phyloP scores from a whole-genome alignment of 176 grass and related monocot genomes.

The Aegilops tauschii region DNA sequence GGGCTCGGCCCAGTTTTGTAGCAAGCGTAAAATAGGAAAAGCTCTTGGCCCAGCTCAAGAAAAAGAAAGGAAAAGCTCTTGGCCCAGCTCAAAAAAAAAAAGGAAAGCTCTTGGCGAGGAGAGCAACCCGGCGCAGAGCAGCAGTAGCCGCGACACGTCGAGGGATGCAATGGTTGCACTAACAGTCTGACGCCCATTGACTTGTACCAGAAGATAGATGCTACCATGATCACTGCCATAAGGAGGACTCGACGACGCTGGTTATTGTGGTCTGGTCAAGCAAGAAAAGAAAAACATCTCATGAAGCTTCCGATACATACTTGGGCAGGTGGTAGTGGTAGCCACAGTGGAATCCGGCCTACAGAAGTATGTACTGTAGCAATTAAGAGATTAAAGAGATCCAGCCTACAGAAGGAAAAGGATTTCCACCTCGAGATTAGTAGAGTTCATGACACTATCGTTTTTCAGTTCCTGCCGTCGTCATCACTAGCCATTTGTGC shows the following conservation, averaged over 20 bases:
- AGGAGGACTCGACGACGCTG: constrained; percentile 15
- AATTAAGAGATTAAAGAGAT: constrained; percentile 87
- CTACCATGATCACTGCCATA: constrained; percentile 49
- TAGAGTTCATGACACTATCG: too few species aligned
- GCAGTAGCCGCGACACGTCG: too few species aligned
- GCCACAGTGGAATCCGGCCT: constrained; percentile 72
- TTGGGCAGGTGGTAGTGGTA: constrained; percentile 33
- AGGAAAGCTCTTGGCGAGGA: too few species aligned
- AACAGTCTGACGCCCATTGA: neutral
- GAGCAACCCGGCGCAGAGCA: neutral
- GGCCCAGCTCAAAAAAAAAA: too few species aligned
- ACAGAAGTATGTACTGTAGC: constrained; percentile 42
- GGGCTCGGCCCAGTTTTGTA: too few species aligned
- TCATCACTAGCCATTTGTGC: neutral
- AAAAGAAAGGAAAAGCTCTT: too few species aligned
- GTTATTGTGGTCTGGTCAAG: constrained; percentile 48
- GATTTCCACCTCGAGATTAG: constrained; percentile 96
- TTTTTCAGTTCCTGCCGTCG: neutral
- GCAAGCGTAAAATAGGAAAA: too few species aligned
- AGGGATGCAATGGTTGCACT: neutral
- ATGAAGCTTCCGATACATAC: constrained; percentile 45
- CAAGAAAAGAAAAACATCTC: constrained; percentile 84
- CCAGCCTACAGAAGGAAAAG: constrained; percentile 87
- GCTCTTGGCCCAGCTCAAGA: too few species aligned
- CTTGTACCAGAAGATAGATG: constrained; percentile 33